These are phyloP conservation scores for Moniliella sp. DNA, from an alignment of 1,284 basidiomycete species.

Conservation along the genomic window DNA sequence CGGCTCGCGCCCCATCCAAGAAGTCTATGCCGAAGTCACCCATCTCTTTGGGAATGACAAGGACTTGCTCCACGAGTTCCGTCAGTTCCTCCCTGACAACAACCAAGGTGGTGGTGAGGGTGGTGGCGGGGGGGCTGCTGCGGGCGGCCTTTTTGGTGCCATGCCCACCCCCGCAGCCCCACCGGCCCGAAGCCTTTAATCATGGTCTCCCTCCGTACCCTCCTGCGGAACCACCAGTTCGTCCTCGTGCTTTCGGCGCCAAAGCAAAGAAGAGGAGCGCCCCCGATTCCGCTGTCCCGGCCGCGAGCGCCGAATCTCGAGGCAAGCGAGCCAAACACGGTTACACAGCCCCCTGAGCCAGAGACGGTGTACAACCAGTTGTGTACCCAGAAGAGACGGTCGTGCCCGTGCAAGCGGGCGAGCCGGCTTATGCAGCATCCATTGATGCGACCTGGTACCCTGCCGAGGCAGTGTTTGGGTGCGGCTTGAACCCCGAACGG, in stretches of 20 bases:
- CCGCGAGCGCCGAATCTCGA: background rate
- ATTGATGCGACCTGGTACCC: slow-evolving; percentile 14
- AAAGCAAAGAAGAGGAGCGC: background rate
- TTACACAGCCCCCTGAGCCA: too few species aligned
- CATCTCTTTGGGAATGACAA: slow-evolving; percentile 74
- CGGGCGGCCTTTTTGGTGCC: slow-evolving; percentile 35
- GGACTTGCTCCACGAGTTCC: slow-evolving; percentile 83
- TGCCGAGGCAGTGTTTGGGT: slow-evolving; percentile 10
- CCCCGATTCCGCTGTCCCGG: background rate
- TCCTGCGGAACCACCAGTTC: too few species aligned
- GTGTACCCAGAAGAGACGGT: background rate
- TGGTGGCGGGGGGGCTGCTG: slow-evolving; percentile 8
- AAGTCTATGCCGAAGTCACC: slow-evolving; percentile 81
- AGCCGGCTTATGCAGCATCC: too few species aligned
- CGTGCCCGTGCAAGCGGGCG: slow-evolving; percentile 2
- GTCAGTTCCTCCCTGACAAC: slow-evolving; percentile 70
- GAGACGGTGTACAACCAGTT: too few species aligned
- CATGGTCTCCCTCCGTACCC: too few species aligned
- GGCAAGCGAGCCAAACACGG: too few species aligned
- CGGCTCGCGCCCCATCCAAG: slow-evolving; percentile 65
- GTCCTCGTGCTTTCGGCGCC: background rate
- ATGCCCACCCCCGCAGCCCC: too few species aligned
- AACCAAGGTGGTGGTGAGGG: too few species aligned
- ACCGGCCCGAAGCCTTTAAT: too few species aligned
- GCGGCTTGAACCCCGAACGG: slow-evolving; percentile 27